Conservation (phyloP, 2,329 filamentous ascomycete species). For the Pyrenophora seminiperda region DNA sequence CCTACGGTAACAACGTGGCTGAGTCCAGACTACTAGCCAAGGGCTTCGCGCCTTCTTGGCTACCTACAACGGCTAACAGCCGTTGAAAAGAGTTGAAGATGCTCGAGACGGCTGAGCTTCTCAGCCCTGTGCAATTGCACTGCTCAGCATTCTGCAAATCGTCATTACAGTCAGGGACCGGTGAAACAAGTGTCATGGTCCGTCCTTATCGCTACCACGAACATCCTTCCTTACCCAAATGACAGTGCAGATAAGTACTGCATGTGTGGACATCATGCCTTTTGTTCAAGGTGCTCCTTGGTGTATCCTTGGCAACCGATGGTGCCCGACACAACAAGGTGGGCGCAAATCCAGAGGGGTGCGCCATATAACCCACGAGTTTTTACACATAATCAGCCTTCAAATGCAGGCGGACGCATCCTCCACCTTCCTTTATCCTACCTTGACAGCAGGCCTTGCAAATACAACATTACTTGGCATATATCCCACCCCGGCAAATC, state of each 20-base stretch:
- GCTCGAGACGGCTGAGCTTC: neutral
- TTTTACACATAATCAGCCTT: constrained; percentile 17
- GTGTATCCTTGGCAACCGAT: constrained; percentile 7
- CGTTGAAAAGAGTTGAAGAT: constrained; percentile 9
- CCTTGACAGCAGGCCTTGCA: constrained; percentile 34
- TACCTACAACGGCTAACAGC: constrained; percentile 20
- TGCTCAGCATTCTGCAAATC: neutral
- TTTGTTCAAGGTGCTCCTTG: constrained; percentile 8
- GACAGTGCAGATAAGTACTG: constrained; percentile 6
- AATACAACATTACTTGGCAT: constrained; percentile 39
- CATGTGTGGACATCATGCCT: constrained; percentile 2
- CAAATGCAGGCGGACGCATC: constrained; percentile 20
- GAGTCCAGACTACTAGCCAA: constrained; percentile 43
- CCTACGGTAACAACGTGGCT: constrained; percentile 37
- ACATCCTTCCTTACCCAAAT: constrained; percentile 5
- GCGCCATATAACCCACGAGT: constrained; percentile 6
- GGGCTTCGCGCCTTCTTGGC: constrained; percentile 35
- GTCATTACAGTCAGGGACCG: constrained; percentile 1
- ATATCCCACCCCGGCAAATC: constrained; percentile 35
- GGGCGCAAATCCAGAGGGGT: constrained; percentile 5
- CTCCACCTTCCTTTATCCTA: constrained; percentile 30
- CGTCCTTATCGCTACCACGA: constrained; percentile 7
- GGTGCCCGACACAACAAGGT: constrained; percentile 1
- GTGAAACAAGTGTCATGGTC: constrained; percentile 10
- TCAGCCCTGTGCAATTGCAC: neutral